Evolutionary conservation across 2,329 filamentous ascomycete species (phyloP).

Genomic region (Cytospora chrysosperma): DNA sequence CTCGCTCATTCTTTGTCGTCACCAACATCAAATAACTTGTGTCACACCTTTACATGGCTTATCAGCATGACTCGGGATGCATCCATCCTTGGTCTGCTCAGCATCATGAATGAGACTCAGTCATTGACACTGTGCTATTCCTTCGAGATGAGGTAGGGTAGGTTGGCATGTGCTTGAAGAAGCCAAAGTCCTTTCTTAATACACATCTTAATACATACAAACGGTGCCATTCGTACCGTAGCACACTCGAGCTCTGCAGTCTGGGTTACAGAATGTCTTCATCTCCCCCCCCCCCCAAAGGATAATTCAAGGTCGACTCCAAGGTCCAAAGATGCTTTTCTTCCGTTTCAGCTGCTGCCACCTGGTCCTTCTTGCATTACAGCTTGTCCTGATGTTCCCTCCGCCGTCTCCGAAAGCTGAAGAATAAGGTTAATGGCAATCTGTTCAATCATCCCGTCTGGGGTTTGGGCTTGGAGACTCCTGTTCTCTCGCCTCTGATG

Average conservation of each 20-base stretch:
- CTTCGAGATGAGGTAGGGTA: neutral
- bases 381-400: neutral
- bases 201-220: neutral
- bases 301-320: neutral
- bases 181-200: neutral
- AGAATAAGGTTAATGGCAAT: neutral
- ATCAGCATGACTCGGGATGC: neutral
- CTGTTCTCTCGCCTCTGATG: slow-evolving; percentile 20
- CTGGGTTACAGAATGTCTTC: neutral
- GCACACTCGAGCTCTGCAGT: neutral
- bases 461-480: neutral
- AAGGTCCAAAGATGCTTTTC: slow-evolving; percentile 10
- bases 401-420: neutral
- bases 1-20: too few species aligned
- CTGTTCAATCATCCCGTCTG: neutral
- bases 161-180: neutral
- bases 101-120: neutral
- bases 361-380: neutral
- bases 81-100: neutral
- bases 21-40: neutral
- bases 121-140: neutral
- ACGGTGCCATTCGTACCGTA: neutral
- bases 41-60: neutral
- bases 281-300: neutral
- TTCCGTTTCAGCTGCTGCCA: neutral